These are phyloP conservation scores for Sungouiozyma intestinalis DNA, from an alignment of 805 yeast genomes.

Conservation along the genomic window DNA sequence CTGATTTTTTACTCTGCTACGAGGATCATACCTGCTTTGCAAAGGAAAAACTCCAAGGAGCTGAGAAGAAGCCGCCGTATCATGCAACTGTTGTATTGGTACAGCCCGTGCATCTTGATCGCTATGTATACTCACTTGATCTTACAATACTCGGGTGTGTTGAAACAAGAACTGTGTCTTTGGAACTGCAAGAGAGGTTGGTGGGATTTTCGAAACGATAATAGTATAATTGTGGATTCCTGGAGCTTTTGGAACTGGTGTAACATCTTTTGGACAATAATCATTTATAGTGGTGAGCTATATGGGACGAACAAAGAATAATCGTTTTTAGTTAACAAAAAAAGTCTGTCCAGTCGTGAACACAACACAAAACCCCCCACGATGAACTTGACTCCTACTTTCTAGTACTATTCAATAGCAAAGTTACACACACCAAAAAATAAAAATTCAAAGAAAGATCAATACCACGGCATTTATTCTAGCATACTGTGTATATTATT, in stretches of 20 bases:
- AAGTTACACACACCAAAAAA: neutral
- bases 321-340: no score
- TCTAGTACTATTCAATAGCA: no score
- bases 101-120: slow-evolving; percentile 86
- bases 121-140: slow-evolving; percentile 92
- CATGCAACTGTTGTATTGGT: slow-evolving; percentile 63
- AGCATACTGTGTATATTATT: neutral
- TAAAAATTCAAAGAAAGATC: neutral
- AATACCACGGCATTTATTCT: neutral
- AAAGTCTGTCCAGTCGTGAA: no score
- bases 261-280: slow-evolving; percentile 69
- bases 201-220: slow-evolving; percentile 6
- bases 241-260: slow-evolving; percentile 98
- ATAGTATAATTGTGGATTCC: slow-evolving; percentile 40
- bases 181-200: slow-evolving; percentile 38
- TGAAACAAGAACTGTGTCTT: slow-evolving; percentile 49
- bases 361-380: no score
- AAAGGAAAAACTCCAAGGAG: slow-evolving; percentile 23
- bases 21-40: slow-evolving; percentile 77
- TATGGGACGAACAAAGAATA: slow-evolving; percentile 19
- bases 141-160: slow-evolving; percentile 75
- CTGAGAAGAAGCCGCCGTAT: slow-evolving; percentile 23
- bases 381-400: no score
- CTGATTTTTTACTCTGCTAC: slow-evolving; percentile 87
- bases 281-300: slow-evolving; percentile 74